Conservation (phyloP, 257 asterid genomes). For the Linaria vulgaris region DNA sequence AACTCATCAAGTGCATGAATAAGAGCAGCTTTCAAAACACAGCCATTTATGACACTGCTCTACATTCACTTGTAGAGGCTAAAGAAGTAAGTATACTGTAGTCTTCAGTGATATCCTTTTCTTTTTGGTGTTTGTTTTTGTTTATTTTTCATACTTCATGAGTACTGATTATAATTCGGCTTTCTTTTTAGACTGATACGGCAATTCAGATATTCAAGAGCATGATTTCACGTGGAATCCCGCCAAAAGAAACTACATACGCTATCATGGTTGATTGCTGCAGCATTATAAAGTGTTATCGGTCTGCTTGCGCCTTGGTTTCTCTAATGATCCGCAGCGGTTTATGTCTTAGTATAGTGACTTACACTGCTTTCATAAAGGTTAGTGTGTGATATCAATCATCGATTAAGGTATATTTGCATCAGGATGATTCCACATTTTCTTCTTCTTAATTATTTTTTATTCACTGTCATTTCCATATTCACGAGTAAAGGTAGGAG, state of each 20-base stretch:
- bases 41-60: slow-evolving; percentile 54
- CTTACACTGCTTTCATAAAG: slow-evolving; percentile 69
- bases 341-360: slow-evolving; percentile 38
- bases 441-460: too few species aligned
- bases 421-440: too few species aligned
- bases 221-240: slow-evolving; percentile 57
- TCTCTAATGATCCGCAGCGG: slow-evolving; percentile 80
- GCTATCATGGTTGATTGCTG: slow-evolving; percentile 72
- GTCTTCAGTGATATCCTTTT: slow-evolving; percentile 25
- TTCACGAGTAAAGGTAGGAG: too few species aligned
- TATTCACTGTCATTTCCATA: too few species aligned
- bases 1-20: slow-evolving; percentile 52
- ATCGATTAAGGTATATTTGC: neutral
- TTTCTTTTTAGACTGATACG: slow-evolving; percentile 44
- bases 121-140: slow-evolving; percentile 5
- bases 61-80: slow-evolving; percentile 80
- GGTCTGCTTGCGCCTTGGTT: slow-evolving; percentile 67
- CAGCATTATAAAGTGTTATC: slow-evolving; percentile 47
- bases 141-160: slow-evolving; percentile 16
- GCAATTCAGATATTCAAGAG: slow-evolving; percentile 63
- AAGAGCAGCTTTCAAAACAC: slow-evolving; percentile 31
- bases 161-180: slow-evolving; percentile 14
- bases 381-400: slow-evolving; percentile 30
- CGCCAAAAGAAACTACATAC: slow-evolving; percentile 56
- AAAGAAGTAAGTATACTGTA: slow-evolving; percentile 53